A percentile compares a stretch with the other conserved stretches of the same genome.
Conservation (phyloP, 1,284 basidiomycete genomes). For the Leucoagaricus sp. region DNA sequence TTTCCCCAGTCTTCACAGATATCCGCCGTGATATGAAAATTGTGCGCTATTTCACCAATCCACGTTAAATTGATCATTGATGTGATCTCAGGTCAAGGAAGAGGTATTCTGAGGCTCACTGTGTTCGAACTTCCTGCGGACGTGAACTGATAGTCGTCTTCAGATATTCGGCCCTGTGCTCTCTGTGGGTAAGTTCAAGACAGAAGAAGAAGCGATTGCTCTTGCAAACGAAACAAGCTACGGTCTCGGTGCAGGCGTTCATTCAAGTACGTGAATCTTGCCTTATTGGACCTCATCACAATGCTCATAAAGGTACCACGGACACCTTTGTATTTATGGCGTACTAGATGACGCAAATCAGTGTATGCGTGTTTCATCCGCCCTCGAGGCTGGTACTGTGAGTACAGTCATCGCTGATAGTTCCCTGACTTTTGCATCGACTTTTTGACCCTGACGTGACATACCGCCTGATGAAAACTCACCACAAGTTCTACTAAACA, state of each 20-base stretch:
- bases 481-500: slow-evolving; percentile 26
- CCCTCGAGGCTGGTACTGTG: slow-evolving; percentile 84
- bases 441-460: background rate
- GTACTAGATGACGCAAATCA: slow-evolving; percentile 84
- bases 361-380: slow-evolving; percentile 81
- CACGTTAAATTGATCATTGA: slow-evolving; percentile 11
- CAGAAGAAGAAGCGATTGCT: slow-evolving; percentile 76
- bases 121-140: background rate
- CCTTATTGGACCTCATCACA: background rate
- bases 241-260: slow-evolving; percentile 86
- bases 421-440: background rate
- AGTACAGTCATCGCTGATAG: slow-evolving; percentile 27
- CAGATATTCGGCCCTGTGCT: slow-evolving; percentile 89
- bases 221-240: slow-evolving; percentile 86
- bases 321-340: slow-evolving; percentile 7
- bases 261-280: slow-evolving; percentile 68
- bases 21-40: slow-evolving; percentile 77
- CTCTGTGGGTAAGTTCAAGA: slow-evolving; percentile 73
- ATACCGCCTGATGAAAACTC: background rate
- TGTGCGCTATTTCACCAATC: slow-evolving; percentile 41
- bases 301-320: slow-evolving; percentile 11
- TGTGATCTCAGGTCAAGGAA: slow-evolving; percentile 60
- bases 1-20: slow-evolving; percentile 70
- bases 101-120: slow-evolving; percentile 45
- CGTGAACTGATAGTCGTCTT: slow-evolving; percentile 6